phyloP scores from a whole-genome alignment of 83 land plant genomes.

The Diphasiastrum complanatum region DNA sequence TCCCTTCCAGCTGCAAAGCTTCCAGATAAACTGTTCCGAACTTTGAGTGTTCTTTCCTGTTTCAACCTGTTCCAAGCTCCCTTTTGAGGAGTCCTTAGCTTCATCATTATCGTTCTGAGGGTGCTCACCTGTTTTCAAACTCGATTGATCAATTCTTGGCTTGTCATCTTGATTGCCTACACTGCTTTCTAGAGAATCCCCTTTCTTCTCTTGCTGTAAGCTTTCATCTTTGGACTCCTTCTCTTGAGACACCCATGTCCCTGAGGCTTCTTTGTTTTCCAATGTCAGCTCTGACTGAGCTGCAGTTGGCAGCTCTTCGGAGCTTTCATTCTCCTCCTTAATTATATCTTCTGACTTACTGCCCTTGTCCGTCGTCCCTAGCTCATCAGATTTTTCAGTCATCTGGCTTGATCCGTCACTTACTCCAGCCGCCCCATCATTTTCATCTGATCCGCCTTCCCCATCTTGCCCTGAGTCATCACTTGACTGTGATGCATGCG shows the following conservation, averaged over 20 bases:
- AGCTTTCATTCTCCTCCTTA: slow-evolving; percentile 9
- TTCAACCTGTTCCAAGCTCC: not conserved
- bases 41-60: not conserved
- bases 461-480: slow-evolving; percentile 16
- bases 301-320: slow-evolving; percentile 14
- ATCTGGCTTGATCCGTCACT: slow-evolving; percentile 1
- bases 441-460: not conserved
- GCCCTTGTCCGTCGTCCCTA: slow-evolving; percentile 5
- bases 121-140: not conserved
- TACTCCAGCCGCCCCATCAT: slow-evolving; percentile 13
- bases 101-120: too few relatives aligned
- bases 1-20: slow-evolving; percentile 49
- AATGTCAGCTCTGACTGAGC: not conserved
- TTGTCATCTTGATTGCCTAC: too few relatives aligned
- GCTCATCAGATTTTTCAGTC: too few relatives aligned
- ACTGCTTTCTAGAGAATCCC: too few relatives aligned
- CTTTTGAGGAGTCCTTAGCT: slow-evolving; percentile 10
- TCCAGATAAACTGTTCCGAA: slow-evolving; percentile 36
- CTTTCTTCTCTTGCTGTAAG: not conserved
- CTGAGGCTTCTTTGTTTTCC: not conserved
- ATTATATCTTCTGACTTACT: slow-evolving; percentile 4
- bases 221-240: slow-evolving; percentile 1
- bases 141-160: not conserved
- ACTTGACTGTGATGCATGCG: slow-evolving; percentile 7
- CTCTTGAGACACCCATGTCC: not conserved